phyloP scores from a whole-genome alignment of 352 stramenopile genomes.

The Thalassiosira gravida region DNA sequence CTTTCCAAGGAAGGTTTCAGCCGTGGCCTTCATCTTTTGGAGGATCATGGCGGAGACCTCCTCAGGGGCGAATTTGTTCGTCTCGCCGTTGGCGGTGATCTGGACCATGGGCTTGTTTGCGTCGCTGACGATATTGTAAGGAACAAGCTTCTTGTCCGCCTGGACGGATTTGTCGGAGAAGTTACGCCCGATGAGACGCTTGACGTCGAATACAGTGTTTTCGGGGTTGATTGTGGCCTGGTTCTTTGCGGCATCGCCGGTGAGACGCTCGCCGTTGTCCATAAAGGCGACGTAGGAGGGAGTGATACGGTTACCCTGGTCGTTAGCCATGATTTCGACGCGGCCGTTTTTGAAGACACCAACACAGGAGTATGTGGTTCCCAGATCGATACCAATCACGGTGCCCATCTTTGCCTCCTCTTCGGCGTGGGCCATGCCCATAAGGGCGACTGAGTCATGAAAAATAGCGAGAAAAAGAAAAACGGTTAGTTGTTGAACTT shows the following conservation, averaged over 20 bases:
- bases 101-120: too few species aligned
- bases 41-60: too few species aligned
- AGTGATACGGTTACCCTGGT: conserved; percentile 96
- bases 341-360: conserved; percentile 84
- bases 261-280: conserved; percentile 90
- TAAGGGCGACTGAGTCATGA: too few species aligned
- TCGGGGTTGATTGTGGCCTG: conserved; percentile 98
- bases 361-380: conserved; percentile 99
- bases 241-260: conserved; percentile 98
- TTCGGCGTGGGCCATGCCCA: too few species aligned
- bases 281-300: conserved; percentile 95
- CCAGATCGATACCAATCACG: conserved; percentile 99
- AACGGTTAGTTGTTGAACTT: too few species aligned
- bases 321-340: conserved; percentile 94
- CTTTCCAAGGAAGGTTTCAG: conserved; percentile 96
- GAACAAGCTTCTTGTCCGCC: conserved; percentile 88
- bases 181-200: conserved; percentile 97
- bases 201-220: conserved; percentile 99
- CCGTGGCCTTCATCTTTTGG: conserved; percentile 98
- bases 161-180: conserved; percentile 97
- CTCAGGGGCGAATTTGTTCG: conserved; percentile 97
- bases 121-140: conserved; percentile 89
- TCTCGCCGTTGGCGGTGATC: conserved; percentile 89
- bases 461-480: too few species aligned
- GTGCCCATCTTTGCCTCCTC: too few species aligned